phyloP scores from a whole-genome alignment of 2,329 filamentous ascomycete genomes.

The Cercospora brassicicola region DNA sequence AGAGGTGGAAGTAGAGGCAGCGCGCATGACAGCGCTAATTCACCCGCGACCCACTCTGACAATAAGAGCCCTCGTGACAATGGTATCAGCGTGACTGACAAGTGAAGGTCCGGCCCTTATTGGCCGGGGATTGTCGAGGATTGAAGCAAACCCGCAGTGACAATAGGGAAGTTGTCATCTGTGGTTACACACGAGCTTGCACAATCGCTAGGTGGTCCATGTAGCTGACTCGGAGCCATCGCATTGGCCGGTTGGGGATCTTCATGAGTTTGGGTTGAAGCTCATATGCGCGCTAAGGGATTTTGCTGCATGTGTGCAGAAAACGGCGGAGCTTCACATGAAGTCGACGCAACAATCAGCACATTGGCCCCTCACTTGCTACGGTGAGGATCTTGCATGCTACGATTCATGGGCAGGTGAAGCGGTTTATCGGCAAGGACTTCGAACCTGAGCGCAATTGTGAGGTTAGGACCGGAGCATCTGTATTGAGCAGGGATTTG shows the following conservation, averaged over 20 bases:
- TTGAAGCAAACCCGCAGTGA: neutral
- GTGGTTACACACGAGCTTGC: constrained; percentile 1
- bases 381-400: neutral
- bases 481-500: neutral
- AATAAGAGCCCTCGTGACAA: neutral
- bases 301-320: neutral
- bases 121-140: neutral
- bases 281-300: neutral
- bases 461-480: neutral
- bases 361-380: neutral
- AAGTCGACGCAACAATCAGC: neutral
- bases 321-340: neutral
- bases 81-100: neutral
- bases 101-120: neutral
- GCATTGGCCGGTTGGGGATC: neutral
- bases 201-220: neutral
- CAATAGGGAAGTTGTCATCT: neutral
- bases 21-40: neutral
- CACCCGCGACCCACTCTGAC: neutral
- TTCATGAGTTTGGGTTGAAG: neutral
- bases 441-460: neutral
- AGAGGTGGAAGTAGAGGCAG: neutral
- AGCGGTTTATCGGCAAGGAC: neutral
- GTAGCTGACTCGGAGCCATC: neutral
- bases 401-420: neutral